Base-by-base conservation (phyloP, 352 stramenopile species). In the Phytophthora citrophthora region DNA sequence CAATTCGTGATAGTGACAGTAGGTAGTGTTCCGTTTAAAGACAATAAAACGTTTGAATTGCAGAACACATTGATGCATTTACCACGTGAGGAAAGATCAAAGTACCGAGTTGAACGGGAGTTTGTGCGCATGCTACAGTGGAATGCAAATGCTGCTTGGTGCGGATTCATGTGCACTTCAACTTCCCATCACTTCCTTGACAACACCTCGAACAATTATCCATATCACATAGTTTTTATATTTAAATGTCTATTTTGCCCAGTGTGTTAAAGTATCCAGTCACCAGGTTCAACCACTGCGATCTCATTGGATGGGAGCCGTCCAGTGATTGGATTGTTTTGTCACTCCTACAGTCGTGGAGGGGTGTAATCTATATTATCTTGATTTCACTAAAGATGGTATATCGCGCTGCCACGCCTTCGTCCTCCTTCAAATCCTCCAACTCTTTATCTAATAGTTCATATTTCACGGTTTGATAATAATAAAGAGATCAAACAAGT, bases 301-400 rank as follows among this genome's bases (percentile, higher is more conserved):
- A 62, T 64, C 56, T 13, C 20, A 9, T 10, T 12, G 26, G 58
- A 66, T 66, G 47, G 47, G 55, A 23, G 31, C 32, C 6, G 39
- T 4, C 41, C 24, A 54, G 41, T 66, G 58, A 48, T 47, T 64
- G 57, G 56, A 46, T 54, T 24, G 31, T 27, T n/a, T n/a, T n/a
- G n/a, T n/a, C n/a, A n/a, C n/a, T n/a, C 12, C 32, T 56, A 11
- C 48, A 54, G 40, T n/a, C 24, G 23, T 2, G 52, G 20, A 24
- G 43, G 60, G 44, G 20, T 9, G 60, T 56, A 44, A 38, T 26
- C 24, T n/a, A 54, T 53, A 56, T 29, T 4, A 0, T 11, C 32
- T 54, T 44, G 41, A 11, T 2, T 15, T 34, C 0, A 32, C 9
- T 59, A 60, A n/a, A n/a, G n/a, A n/a, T n/a, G n/a, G n/a, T n/a